These are phyloP conservation scores for Boletellus ananiceps DNA, from an alignment of 768 basidiomycete species.

Conservation along the genomic window DNA sequence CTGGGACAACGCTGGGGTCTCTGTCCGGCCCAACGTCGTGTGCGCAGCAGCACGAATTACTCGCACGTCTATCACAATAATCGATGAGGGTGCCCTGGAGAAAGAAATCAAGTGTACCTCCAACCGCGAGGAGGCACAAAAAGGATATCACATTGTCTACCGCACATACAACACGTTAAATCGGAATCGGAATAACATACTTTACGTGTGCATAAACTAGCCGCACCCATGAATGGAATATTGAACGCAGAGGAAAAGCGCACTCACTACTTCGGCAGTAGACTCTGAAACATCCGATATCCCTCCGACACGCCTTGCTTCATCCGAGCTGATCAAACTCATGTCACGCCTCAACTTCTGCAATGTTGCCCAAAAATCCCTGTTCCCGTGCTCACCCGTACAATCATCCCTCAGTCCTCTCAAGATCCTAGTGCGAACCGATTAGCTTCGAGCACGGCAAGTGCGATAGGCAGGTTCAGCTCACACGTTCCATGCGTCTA, in stretches of 20 bases:
- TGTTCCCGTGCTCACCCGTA: conserved; percentile 51
- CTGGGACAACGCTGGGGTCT: too few species aligned
- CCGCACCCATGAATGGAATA: neutral
- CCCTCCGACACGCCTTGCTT: conserved; percentile 58
- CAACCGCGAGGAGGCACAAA: too few species aligned
- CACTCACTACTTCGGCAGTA: conserved; percentile 49
- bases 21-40: neutral
- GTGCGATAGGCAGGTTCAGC: conserved; percentile 8
- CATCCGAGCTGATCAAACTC: conserved; percentile 57
- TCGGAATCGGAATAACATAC: neutral
- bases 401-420: conserved; percentile 55
- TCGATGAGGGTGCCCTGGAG: too few species aligned
- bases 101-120: too few species aligned
- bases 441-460: neutral
- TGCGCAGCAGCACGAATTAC: neutral
- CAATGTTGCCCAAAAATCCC: conserved; percentile 62
- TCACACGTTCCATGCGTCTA: conserved; percentile 76
- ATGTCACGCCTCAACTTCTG: conserved; percentile 46
- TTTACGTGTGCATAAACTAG: conserved; percentile 26
- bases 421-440: conserved; percentile 48
- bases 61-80: too few species aligned
- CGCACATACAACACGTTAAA: neutral
- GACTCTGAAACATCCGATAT: conserved; percentile 53
- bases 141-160: too few species aligned
- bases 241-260: neutral